Evolutionary conservation across 768 basidiomycete species (phyloP).

Genomic region (Rhodotorula babjevae): DNA sequence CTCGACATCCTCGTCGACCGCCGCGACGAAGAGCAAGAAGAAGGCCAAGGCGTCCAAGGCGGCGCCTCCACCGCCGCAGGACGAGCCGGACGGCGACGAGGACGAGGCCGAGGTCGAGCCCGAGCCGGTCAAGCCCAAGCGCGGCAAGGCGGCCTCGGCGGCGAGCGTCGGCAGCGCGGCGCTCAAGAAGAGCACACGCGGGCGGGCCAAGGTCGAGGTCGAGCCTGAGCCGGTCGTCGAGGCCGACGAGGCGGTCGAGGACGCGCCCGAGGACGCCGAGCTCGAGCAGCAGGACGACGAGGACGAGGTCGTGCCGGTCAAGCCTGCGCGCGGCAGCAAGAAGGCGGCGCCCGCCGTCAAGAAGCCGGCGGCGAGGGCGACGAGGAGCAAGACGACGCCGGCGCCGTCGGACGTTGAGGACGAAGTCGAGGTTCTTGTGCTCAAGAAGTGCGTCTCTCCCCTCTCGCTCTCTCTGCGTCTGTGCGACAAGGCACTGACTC

Average conservation of each 20-base stretch:
- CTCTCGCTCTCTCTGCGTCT: neutral
- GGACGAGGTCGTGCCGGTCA: neutral
- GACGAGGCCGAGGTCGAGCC: neutral
- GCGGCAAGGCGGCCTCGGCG: slow-evolving; percentile 20
- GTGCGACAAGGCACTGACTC: neutral
- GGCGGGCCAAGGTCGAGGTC: neutral
- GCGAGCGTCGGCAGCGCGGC: neutral
- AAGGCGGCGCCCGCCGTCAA: neutral
- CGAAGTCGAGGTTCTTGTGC: neutral
- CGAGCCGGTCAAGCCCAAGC: slow-evolving; percentile 12
- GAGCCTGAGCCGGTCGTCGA: neutral
- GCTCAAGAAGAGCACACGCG: neutral
- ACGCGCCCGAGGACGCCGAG: neutral
- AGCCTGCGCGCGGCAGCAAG: neutral
- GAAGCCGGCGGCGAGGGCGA: neutral
- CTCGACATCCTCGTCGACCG: neutral
- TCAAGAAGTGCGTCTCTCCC: slow-evolving; percentile 19
- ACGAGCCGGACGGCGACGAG: neutral
- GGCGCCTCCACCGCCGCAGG: neutral
- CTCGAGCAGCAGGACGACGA: neutral
- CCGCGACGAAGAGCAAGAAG: neutral
- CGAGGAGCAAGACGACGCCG: slow-evolving; percentile 6
- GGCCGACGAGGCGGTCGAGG: neutral
- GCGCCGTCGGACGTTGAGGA: slow-evolving; percentile 18
- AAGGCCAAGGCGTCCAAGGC: neutral